These are phyloP conservation scores for Neurospora sp. DNA, from an alignment of 495 filamentous ascomycete genomes.

Conservation along the genomic window DNA sequence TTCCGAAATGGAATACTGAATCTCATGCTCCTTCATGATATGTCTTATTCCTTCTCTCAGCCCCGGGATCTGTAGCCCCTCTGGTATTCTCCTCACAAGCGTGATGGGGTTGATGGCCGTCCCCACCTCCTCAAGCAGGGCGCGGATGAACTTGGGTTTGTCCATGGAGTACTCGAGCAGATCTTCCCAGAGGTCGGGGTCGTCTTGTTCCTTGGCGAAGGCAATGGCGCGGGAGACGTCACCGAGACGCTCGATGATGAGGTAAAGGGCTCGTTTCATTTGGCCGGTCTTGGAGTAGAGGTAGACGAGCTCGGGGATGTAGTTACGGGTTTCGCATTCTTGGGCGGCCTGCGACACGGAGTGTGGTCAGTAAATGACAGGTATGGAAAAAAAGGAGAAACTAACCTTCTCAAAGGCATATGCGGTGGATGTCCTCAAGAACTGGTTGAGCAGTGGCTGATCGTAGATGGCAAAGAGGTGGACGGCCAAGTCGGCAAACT, in stretches of 20 bases:
- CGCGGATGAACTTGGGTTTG: conserved; percentile 87
- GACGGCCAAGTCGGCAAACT: conserved; percentile 75
- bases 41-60: conserved; percentile 72
- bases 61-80: conserved; percentile 83
- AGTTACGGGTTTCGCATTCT: conserved; percentile 69
- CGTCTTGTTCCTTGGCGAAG: conserved; percentile 87
- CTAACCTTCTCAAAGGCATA: conserved; percentile 63
- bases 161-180: conserved; percentile 93
- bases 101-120: conserved; percentile 85
- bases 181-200: conserved; percentile 88
- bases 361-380: conserved; percentile 1
- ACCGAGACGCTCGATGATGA: conserved; percentile 80
- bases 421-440: conserved; percentile 70
- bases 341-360: conserved; percentile 43
- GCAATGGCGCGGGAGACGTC: conserved; percentile 87
- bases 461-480: conserved; percentile 79
- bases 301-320: conserved; percentile 83
- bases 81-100: conserved; percentile 81
- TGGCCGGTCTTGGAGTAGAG: conserved; percentile 90
- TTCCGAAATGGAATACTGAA: conserved; percentile 81
- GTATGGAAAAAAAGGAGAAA: too few relatives aligned
- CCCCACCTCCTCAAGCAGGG: conserved; percentile 84
- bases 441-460: conserved; percentile 68
- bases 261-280: conserved; percentile 75
- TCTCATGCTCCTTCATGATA: conserved; percentile 86